Base-by-base conservation (phyloP, 306 rosid genomes). In the Casuarina cunninghamiana region DNA sequence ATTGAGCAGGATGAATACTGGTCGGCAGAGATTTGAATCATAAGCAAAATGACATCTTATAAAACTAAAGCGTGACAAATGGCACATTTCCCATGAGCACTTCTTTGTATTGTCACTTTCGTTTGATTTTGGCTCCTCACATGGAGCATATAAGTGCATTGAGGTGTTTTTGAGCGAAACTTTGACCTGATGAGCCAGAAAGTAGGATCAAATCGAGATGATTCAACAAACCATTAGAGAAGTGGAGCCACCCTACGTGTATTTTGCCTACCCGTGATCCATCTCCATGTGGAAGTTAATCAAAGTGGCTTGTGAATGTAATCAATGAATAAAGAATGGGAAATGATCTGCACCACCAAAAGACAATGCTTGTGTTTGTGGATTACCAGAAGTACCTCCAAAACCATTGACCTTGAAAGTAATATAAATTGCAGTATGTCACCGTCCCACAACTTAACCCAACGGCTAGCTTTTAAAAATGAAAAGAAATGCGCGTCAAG, bases 381-480 rank as follows among this genome's bases (percentile, higher is more conserved):
- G 53, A 83, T 80, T 81, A 80, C 70, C 82, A 79, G 73, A 72
- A 71, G 82, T 84, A 57, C 73, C 86, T 85, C 79, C 67, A 26
- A 80, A 78, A 80, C 89, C 91, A 86, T 88, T 83, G 93, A 91
- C 91, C 82, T 75, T 37, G 16, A 44, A 58, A 67, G 35, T 63
- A 4, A 69, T 65, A 69, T 44, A 58, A 61, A 82, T 45, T 77
- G 42, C 17, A 81, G 83, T 49, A 77, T 43, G 86, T 88, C 92
- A 87, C 97, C 92, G 89, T 82, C 97, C 86, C 80, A 82, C 39
- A 75, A 77, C 89, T 79, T 53, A 83, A 77, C 84, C 86, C 81
- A 85, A 87, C 89, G 85, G 84, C 90, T 86, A 85, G 85, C 84
- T 86, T 79, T 78, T 82, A 81, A 49, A 78, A 69, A 78, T 49